Base-by-base conservation (phyloP, 805 yeast genomes). In the Zygosaccharomyces pseudorouxii region DNA sequence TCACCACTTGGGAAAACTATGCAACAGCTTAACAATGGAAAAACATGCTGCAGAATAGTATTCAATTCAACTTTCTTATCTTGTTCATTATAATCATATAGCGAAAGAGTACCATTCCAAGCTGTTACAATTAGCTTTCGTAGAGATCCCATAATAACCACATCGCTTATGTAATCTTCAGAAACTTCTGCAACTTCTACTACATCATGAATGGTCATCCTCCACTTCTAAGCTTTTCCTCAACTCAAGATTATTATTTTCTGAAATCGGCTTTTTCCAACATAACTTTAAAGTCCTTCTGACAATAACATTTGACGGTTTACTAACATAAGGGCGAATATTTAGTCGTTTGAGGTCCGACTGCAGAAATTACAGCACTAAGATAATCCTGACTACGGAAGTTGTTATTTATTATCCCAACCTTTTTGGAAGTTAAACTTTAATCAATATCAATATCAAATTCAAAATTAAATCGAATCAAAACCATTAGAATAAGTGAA, bases 21-120 rank as follows among this genome's bases (percentile, higher is more conserved):
- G 36, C 62, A 54, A 38, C 63, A 52, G 20, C 58, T 30, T 10
- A 64, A 38, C 3, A 46, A 39, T 7, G 47, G 48, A 22, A 16
- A 36, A 12, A 14, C 25, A 22, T 49, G 48, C n/a, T 51, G 43
- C 16, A 55, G 46, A 36, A 37, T 25, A 16, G 38, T 19, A 28
- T 39, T 43, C 44, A 48, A 18, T 5, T 7, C 23, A 31, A 52
- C 42, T 51, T 6, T 38, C 8, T 47, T 45, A 9, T 56, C 53
- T 16, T 33, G 37, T 3, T 53, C 45, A 20, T 63, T 60, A 1
- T 69, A 61, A 50, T 74, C 73, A 56, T 74, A 81, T 3, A 79
- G 61, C 4, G 71, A 57, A 0, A 80, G 57, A 3, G 69, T 58
- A 3, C 78, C 75, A 54, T 81, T 86, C 87, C 89, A 83, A 0